Base-by-base conservation (phyloP, 257 asterid species). In the Solanum paucissectum region DNA sequence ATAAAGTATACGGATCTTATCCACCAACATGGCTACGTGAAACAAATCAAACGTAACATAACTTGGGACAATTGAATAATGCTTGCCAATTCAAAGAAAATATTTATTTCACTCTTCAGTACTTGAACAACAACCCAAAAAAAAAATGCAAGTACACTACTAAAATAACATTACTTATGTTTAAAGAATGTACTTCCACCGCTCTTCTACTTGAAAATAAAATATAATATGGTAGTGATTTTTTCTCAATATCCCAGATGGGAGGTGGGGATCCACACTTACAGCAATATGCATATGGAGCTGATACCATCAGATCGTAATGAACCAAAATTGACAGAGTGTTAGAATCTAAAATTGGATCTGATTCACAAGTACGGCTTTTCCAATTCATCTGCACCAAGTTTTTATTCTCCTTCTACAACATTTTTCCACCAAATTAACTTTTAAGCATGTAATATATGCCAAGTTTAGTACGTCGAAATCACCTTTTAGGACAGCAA, bases 341-440 rank as follows among this genome's bases (percentile, higher is more conserved):
- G 75, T 83, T 42, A 7, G 82, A 73, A 79, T 60, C 68, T 38
- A 18, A 36, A 62, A 64, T 81, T 83, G 62, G 83, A 87, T 79
- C 89, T 79, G 81, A 87, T 79, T 72, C 88, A 37, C 86, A 29
- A 6, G 66, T 84, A 81, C 87, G 52, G 84, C 18, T 18, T 14
- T 32, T 76, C 74, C 77, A 46, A 27, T 85, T 55, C 88, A 87
- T 89, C 87, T 89, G 87, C 90, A 88, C 84, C 91, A 36, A 69
- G 83, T 76, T 90, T 84, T 90, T 52, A 89, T 87, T 89, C 90
- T 92, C 90, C 92, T 91, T 90, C 62, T 83, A 85, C 90, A 86
- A 86, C 73, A 87, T 87, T 83, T 86, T 32, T 7, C 77, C 77
- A 87, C 85, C 33, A 34, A 60, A 44, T 58, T 71, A 87, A 87